A percentile compares a stretch with the other conserved stretches of the same genome.
Evolutionary conservation across 768 basidiomycete species (phyloP).

Genomic region (Daedaleopsis sinensis): DNA sequence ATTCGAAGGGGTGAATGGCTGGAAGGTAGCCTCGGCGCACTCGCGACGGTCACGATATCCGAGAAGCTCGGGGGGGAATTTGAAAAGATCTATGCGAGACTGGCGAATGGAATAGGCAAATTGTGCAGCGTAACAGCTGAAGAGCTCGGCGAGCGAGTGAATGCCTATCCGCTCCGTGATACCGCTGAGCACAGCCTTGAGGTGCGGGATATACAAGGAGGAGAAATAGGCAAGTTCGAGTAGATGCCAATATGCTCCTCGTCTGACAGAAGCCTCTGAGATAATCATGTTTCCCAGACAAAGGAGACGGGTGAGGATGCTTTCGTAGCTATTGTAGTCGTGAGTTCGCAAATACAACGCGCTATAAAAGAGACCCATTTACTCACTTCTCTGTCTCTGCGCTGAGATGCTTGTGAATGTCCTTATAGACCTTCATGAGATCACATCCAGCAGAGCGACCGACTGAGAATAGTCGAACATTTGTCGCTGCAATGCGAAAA

Average conservation of each 20-base stretch:
- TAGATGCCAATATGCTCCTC: slow-evolving; percentile 87
- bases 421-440: slow-evolving; percentile 46
- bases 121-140: slow-evolving; percentile 77
- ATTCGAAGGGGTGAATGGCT: slow-evolving; percentile 66
- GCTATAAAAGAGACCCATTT: neutral
- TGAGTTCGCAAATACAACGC: neutral
- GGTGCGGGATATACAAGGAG: slow-evolving; percentile 40
- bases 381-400: slow-evolving; percentile 54
- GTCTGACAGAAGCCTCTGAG: slow-evolving; percentile 71
- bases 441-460: slow-evolving; percentile 39
- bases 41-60: slow-evolving; percentile 73
- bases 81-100: slow-evolving; percentile 50
- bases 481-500: slow-evolving; percentile 69
- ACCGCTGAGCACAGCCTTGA: slow-evolving; percentile 56
- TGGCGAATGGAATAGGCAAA: slow-evolving; percentile 68
- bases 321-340: slow-evolving; percentile 3
- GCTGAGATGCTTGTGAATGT: slow-evolving; percentile 49
- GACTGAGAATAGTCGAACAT: slow-evolving; percentile 57
- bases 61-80: slow-evolving; percentile 70
- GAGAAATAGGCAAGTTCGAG: slow-evolving; percentile 65
- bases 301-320: slow-evolving; percentile 71
- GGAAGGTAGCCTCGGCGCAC: slow-evolving; percentile 69
- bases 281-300: slow-evolving; percentile 80
- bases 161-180: slow-evolving; percentile 74
- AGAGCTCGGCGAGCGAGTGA: slow-evolving; percentile 59